These are phyloP conservation scores for Kurtzmaniella cleridarum DNA, from an alignment of 805 yeast species.

Conservation along the genomic window DNA sequence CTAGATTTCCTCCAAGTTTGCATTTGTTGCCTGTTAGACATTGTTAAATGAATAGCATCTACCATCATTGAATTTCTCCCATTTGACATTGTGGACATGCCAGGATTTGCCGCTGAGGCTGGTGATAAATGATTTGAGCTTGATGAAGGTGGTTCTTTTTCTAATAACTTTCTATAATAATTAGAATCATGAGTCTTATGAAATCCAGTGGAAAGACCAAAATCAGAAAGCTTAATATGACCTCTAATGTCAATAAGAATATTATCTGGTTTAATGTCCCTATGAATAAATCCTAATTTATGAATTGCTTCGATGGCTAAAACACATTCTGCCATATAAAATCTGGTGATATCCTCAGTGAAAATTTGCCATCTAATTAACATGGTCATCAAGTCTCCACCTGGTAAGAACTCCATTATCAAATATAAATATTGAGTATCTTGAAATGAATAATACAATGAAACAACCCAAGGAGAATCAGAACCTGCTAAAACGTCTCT, in stretches of 20 bases:
- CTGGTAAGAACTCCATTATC: constrained; percentile 78
- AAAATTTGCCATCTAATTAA: constrained; percentile 90
- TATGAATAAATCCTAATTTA: constrained; percentile 87
- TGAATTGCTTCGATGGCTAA: constrained; percentile 93
- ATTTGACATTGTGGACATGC: constrained; percentile 15
- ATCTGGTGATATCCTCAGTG: constrained; percentile 87
- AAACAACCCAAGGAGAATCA: constrained; percentile 85
- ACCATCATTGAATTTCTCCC: constrained; percentile 79
- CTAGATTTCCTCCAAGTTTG: constrained; percentile 94
- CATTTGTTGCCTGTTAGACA: constrained; percentile 91
- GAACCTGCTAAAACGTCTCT: constrained; percentile 91
- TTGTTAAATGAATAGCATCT: constrained; percentile 91
- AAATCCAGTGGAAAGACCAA: constrained; percentile 85
- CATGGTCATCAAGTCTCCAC: constrained; percentile 93
- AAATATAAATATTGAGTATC: constrained; percentile 69
- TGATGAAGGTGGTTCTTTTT: constrained; percentile 44
- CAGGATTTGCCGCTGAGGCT: constrained; percentile 2
- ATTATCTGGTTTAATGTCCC: constrained; percentile 97
- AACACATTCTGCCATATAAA: constrained; percentile 95
- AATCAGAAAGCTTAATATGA: constrained; percentile 65
- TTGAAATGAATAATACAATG: constrained; percentile 76
- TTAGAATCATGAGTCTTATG: constrained; percentile 89
- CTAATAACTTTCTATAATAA: constrained; percentile 77
- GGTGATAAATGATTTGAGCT: constrained; percentile 20
- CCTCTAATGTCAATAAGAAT: constrained; percentile 78